These are phyloP conservation scores for Yamadazyma songkhlaensis DNA, from an alignment of 1,139 yeast species.

Conservation along the genomic window DNA sequence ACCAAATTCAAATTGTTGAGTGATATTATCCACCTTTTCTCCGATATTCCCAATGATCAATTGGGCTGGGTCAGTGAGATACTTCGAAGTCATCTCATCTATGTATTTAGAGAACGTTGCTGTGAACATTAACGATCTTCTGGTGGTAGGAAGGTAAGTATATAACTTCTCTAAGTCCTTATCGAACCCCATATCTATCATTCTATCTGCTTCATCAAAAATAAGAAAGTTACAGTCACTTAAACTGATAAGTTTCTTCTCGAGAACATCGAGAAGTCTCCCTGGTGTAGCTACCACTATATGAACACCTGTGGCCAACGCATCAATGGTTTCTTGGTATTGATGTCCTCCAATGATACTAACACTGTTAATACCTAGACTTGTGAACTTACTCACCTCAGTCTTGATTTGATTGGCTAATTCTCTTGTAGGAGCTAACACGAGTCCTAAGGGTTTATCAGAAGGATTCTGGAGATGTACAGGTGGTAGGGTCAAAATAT, in stretches of 20 bases:
- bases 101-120: constrained; percentile 86
- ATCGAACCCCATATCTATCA: constrained; percentile 95
- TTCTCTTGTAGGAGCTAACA: constrained; percentile 92
- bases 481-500: constrained; percentile 40
- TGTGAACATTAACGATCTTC: constrained; percentile 80
- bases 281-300: constrained; percentile 94
- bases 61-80: constrained; percentile 59
- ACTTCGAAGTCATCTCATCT: constrained; percentile 61
- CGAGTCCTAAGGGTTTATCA: constrained; percentile 50
- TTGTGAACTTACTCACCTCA: constrained; percentile 55
- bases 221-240: constrained; percentile 65
- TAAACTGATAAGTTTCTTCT: constrained; percentile 59
- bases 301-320: constrained; percentile 67
- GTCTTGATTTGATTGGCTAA: constrained; percentile 80
- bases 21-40: constrained; percentile 64
- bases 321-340: constrained; percentile 67
- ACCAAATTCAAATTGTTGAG: constrained; percentile 61
- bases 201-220: constrained; percentile 91
- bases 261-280: constrained; percentile 75
- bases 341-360: constrained; percentile 90
- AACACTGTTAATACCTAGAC: constrained; percentile 48
- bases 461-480: constrained; percentile 37
- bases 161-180: constrained; percentile 66
- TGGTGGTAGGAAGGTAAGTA: constrained; percentile 39
- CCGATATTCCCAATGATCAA: constrained; percentile 66